Percentiles rank a stretch among this genome's conserved stretches.
Evolutionary conservation across 2,329 filamentous ascomycete genomes (phyloP).

Genomic region (Xylariaceae sp.): DNA sequence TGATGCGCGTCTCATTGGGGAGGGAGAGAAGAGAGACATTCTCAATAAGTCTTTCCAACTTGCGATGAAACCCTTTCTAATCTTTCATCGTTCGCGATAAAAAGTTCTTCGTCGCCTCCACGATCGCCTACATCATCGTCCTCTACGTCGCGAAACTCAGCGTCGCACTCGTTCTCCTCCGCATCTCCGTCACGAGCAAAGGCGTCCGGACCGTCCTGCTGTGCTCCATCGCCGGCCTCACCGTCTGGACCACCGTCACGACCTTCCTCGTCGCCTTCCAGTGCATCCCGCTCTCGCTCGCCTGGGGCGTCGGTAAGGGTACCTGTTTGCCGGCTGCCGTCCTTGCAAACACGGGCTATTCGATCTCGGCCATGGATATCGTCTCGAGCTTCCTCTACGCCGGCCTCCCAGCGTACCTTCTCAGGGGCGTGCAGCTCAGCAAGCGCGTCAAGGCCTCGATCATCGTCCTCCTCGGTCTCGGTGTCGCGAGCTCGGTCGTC

Average conservation of each 20-base stretch:
- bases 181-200: conserved; percentile 21
- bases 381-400: conserved; percentile 20
- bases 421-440: conserved; percentile 20
- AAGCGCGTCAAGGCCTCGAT: conserved; percentile 16
- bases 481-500: conserved; percentile 20
- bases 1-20: neutral
- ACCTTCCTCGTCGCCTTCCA: conserved; percentile 19
- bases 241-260: conserved; percentile 19
- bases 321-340: conserved; percentile 16
- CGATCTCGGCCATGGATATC: conserved; percentile 23
- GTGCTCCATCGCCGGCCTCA: conserved; percentile 15
- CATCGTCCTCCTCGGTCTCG: conserved; percentile 18
- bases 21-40: neutral
- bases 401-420: conserved; percentile 13
- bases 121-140: conserved; percentile 19
- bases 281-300: conserved; percentile 17
- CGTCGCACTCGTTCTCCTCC: conserved; percentile 19
- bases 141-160: conserved; percentile 21
- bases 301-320: conserved; percentile 19
- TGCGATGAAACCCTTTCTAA: neutral
- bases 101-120: conserved; percentile 21
- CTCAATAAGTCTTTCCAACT: neutral
- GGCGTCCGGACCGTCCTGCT: conserved; percentile 13
- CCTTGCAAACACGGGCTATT: conserved; percentile 21
- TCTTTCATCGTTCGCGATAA: neutral